Evolutionary conservation across 2,329 filamentous ascomycete genomes (phyloP).

Genomic region (Scedosporium minutisporum): DNA sequence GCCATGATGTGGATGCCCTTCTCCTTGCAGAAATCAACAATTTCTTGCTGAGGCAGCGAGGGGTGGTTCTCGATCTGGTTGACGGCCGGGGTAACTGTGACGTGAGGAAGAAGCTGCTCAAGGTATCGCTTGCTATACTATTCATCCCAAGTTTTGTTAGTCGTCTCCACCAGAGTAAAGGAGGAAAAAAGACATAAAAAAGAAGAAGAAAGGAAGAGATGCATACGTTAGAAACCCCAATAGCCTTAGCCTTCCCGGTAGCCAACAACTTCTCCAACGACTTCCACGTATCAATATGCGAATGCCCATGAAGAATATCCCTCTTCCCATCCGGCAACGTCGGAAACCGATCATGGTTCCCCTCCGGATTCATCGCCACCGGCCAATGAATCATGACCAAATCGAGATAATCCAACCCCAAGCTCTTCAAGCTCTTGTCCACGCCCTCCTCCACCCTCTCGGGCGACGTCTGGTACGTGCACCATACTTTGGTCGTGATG

Average conservation of each 20-base stretch:
- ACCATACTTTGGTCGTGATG: constrained; percentile 79
- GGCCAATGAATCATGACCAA: constrained; percentile 79
- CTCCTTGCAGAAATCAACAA: constrained; percentile 57
- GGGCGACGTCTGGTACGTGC: constrained; percentile 55
- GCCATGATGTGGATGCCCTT: constrained; percentile 65
- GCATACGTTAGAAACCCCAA: constrained; percentile 47
- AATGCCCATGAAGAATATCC: constrained; percentile 60
- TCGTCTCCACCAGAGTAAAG: neutral
- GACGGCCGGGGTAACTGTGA: constrained; percentile 50
- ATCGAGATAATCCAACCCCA: constrained; percentile 75
- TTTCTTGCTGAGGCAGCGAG: constrained; percentile 59
- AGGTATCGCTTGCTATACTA: constrained; percentile 48
- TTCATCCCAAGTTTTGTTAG: neutral
- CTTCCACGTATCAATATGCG: constrained; percentile 70
- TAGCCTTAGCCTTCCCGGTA: constrained; percentile 45
- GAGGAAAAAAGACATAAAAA: neutral
- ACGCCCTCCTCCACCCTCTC: constrained; percentile 55
- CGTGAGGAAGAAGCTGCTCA: constrained; percentile 40
- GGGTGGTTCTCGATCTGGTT: constrained; percentile 72
- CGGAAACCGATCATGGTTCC: constrained; percentile 66
- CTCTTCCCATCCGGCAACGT: constrained; percentile 63
- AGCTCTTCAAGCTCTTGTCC: constrained; percentile 60
- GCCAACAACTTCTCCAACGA: constrained; percentile 58
- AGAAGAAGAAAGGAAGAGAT: neutral
- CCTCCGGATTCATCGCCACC: constrained; percentile 68